These are phyloP conservation scores for Fusarium aywerte DNA, from an alignment of 2,329 filamentous ascomycete species.

Conservation along the genomic window DNA sequence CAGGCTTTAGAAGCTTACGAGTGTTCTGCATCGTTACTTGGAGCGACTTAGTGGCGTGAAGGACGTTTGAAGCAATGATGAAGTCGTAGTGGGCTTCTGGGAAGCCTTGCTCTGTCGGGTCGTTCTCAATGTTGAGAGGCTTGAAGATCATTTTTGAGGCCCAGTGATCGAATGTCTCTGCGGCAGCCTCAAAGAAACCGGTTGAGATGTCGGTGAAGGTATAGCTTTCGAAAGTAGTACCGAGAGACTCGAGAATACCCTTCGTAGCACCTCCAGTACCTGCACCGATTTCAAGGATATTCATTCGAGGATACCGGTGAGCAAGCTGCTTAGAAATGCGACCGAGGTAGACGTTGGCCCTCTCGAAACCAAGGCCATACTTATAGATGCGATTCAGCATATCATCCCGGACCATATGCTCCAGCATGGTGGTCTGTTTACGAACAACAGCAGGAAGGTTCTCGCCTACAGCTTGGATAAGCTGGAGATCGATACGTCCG, in stretches of 20 bases:
- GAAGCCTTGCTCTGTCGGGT: constrained; percentile 46
- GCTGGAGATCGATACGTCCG: constrained; percentile 37
- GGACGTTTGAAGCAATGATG: constrained; percentile 51
- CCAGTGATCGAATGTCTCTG: not conserved
- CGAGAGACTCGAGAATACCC: not conserved
- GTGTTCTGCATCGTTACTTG: constrained; percentile 29
- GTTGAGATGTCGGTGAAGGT: constrained; percentile 25
- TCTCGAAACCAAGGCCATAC: constrained; percentile 3
- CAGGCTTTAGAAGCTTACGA: constrained; percentile 42
- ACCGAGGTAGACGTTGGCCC: constrained; percentile 36
- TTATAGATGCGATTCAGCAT: constrained; percentile 51
- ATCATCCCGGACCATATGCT: constrained; percentile 51
- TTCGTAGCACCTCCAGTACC: constrained; percentile 23
- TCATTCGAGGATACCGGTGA: constrained; percentile 15
- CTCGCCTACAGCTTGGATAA: constrained; percentile 48
- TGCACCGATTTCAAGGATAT: constrained; percentile 15
- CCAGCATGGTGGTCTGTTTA: constrained; percentile 51
- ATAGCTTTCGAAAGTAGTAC: constrained; percentile 12
- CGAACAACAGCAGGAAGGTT: constrained; percentile 50
- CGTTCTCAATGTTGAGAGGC: constrained; percentile 6
- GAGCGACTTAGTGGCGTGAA: constrained; percentile 46
- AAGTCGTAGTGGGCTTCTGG: constrained; percentile 49
- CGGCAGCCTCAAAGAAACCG: constrained; percentile 18
- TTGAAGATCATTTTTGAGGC: constrained; percentile 17
- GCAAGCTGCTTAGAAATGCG: not conserved